phyloP scores from a whole-genome alignment of 2,329 filamentous ascomycete species.

The Aspergillus sp. region DNA sequence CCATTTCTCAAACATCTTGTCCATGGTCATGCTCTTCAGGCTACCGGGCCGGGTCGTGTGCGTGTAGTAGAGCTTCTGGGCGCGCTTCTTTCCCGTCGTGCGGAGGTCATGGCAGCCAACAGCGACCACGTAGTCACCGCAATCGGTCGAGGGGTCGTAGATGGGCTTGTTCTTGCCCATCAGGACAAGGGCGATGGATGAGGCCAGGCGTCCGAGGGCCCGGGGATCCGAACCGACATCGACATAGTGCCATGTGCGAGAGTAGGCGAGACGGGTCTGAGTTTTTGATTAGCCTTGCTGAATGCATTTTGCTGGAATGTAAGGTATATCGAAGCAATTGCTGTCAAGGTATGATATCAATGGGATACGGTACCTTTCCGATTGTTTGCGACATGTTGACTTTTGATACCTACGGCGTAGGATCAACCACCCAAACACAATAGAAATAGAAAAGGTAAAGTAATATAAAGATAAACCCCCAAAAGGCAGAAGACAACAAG shows the following conservation, averaged over 20 bases:
- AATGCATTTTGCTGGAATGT: neutral
- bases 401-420: too few species aligned
- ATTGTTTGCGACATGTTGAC: slow-evolving; percentile 41
- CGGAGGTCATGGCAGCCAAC: slow-evolving; percentile 82
- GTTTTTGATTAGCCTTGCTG: neutral
- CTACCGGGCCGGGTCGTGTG: slow-evolving; percentile 88
- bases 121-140: slow-evolving; percentile 97
- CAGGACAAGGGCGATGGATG: slow-evolving; percentile 76
- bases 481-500: too few species aligned
- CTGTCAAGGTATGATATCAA: neutral
- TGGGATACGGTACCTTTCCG: slow-evolving; percentile 33
- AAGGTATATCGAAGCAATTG: neutral
- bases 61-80: slow-evolving; percentile 92
- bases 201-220: slow-evolving; percentile 84
- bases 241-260: slow-evolving; percentile 91
- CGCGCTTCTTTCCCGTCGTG: slow-evolving; percentile 85
- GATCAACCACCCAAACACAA: too few species aligned
- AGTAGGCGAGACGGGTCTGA: slow-evolving; percentile 93
- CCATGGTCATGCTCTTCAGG: slow-evolving; percentile 87
- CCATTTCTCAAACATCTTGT: slow-evolving; percentile 87
- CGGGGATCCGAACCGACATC: slow-evolving; percentile 65
- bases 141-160: slow-evolving; percentile 95
- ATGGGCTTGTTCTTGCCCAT: slow-evolving; percentile 99
- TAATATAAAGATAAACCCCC: too few species aligned
- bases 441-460: too few species aligned